Evolutionary conservation across 495 filamentous ascomycete genomes (phyloP), one percentile per base, ranked within the genome.

Genomic region (Penicillium canescens): DNA sequence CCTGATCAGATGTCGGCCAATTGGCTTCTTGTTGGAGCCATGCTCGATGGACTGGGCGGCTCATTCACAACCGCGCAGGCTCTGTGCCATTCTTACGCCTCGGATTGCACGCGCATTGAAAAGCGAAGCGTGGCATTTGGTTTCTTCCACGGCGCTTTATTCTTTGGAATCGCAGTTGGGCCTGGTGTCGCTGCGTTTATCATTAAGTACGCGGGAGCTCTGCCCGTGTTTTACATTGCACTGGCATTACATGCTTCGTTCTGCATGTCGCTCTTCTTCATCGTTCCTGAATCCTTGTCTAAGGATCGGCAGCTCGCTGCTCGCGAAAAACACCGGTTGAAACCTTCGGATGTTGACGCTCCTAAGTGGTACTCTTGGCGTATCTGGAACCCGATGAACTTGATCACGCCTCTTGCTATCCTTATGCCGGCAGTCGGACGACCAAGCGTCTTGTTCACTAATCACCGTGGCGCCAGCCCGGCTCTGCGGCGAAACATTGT

Each of bases 41-140:
- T 88, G 20, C 72, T 89, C 31, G 93, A 98, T 65, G 93, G 93
- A 1, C 60, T 97, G 0, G 83, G 85, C 16, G 94, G 93, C 13
- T 95, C 91, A 31, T 96, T 96, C 69, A 92, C 90, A 3, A 80
- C 87, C 1, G 85, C 82, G 3, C 87, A 90, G 76, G 89, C 94
- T 9, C 62, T 98, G 36, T 83, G 82, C 20, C 83, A 92, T 62
- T 87, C 93, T 0, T 98, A 98, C 66, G 87, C 86, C 6, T 82
- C 89, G 37, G 94, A 98, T 65, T 96, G 91, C 69, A 93, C 94
- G 11, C 75, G 85, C 13, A 88, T 90, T 0, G 84, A 85, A 24
- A 81, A 82, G 54, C 83, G 94, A 16, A 90, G 86, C 42, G 87
- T 94, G n/a, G 83, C 85, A 20, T 96, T 98, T 67, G 92, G 89